A percentile compares a stretch with the other conserved stretches of the same genome.
Conservation (phyloP, 176 grass and related monocot species). For the Alopecurus myosuroides region DNA sequence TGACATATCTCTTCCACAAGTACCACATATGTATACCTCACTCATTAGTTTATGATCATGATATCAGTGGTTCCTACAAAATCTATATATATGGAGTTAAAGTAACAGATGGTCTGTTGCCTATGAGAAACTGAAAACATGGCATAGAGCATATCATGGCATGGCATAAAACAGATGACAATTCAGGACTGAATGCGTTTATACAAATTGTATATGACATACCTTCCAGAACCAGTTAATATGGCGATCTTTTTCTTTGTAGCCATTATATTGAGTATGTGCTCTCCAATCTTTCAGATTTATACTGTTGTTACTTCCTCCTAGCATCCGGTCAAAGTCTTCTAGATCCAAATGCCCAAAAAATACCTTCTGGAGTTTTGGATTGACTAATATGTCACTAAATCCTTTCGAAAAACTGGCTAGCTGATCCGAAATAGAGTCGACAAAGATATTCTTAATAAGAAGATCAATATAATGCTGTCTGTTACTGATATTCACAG, state of each 20-base stretch:
- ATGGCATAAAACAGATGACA: not conserved
- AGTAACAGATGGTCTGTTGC: conserved; percentile 1
- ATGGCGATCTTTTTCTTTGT: conserved; percentile 76
- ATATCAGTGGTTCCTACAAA: not conserved
- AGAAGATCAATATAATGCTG: conserved; percentile 76
- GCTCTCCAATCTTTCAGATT: conserved; percentile 91
- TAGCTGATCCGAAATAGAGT: conserved; percentile 77
- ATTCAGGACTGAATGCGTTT: conserved; percentile 9
- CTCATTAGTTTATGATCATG: not conserved
- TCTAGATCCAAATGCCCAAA: conserved; percentile 83
- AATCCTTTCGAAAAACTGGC: conserved; percentile 69
- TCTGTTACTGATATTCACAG: conserved; percentile 82
- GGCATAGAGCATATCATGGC: not conserved
- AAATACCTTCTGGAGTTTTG: conserved; percentile 52
- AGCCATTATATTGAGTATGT: conserved; percentile 93
- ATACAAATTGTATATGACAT: conserved; percentile 16
- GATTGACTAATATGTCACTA: conserved; percentile 71
- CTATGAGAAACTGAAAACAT: conserved; percentile 5
- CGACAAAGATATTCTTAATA: conserved; percentile 80
- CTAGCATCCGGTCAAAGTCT: conserved; percentile 83
- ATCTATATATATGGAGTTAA: not conserved
- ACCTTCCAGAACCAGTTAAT: conserved; percentile 99
- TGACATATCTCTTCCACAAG: not conserved
- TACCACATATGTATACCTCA: not conserved
- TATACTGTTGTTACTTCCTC: conserved; percentile 55